These are phyloP conservation scores for Ceratocystis colombiana DNA, from an alignment of 2,329 filamentous ascomycete species.

Conservation along the genomic window DNA sequence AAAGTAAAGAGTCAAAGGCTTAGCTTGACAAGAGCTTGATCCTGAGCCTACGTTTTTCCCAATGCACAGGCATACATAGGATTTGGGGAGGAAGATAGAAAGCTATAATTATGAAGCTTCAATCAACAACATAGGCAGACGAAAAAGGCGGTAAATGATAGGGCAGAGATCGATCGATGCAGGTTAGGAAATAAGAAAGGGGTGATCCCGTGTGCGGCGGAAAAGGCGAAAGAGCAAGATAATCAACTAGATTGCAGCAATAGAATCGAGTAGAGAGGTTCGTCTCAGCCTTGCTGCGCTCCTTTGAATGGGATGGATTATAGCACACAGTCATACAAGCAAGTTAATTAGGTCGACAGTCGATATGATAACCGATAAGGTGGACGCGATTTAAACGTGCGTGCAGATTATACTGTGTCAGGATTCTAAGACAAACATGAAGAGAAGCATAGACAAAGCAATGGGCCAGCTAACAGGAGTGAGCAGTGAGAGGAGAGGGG, in stretches of 20 bases:
- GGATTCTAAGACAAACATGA: neutral
- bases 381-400: neutral
- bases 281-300: too few species aligned
- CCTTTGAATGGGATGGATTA: too few species aligned
- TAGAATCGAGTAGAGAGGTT: too few species aligned
- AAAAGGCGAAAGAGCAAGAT: neutral
- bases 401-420: conserved; percentile 4
- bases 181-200: neutral
- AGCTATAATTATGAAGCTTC: neutral
- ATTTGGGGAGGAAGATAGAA: neutral
- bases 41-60: conserved; percentile 1
- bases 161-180: neutral
- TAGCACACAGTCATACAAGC: too few species aligned
- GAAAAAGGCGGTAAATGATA: neutral
- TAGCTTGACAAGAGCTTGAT: conserved; percentile 17
- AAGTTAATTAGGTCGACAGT: too few species aligned
- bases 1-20: neutral
- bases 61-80: conserved; percentile 6
- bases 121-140: neutral
- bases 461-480: neutral
- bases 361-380: neutral
- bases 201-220: too few species aligned
- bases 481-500: neutral
- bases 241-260: too few species aligned
- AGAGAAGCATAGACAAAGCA: neutral